These are phyloP conservation scores for Neonectria magnoliae DNA, from an alignment of 2,329 filamentous ascomycete species.

Conservation along the genomic window DNA sequence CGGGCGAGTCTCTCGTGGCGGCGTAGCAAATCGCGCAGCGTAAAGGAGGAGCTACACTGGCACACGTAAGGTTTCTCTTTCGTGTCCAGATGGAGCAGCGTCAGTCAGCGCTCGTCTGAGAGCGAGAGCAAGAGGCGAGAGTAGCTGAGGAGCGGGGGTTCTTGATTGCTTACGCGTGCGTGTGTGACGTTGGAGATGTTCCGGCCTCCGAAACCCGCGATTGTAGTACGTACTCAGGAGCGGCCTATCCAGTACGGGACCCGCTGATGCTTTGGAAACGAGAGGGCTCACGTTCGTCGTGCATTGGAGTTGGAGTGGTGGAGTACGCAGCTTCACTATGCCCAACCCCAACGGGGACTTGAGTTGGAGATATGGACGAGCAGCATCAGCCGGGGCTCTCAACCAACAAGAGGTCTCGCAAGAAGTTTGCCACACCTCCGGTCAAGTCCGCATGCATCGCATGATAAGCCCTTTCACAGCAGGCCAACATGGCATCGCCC, in stretches of 20 bases:
- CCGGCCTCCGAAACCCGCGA: neutral
- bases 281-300: neutral
- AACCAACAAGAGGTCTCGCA: neutral
- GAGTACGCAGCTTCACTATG: neutral
- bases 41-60: neutral
- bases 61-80: neutral
- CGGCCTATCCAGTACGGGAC: neutral
- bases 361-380: neutral
- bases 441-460: neutral
- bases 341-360: neutral
- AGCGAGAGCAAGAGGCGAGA: too few species aligned
- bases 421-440: neutral
- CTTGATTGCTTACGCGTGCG: neutral
- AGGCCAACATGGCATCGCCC: neutral
- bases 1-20: neutral
- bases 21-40: neutral
- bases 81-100: neutral
- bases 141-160: too few species aligned
- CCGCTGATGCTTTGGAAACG: neutral
- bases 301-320: neutral
- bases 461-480: neutral
- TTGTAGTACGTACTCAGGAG: neutral
- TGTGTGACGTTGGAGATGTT: neutral
- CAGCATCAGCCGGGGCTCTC: neutral
- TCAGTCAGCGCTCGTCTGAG: too few species aligned